Evolutionary conservation across 2,329 filamentous ascomycete species (phyloP).

Genomic region (Botrytis paeoniae): DNA sequence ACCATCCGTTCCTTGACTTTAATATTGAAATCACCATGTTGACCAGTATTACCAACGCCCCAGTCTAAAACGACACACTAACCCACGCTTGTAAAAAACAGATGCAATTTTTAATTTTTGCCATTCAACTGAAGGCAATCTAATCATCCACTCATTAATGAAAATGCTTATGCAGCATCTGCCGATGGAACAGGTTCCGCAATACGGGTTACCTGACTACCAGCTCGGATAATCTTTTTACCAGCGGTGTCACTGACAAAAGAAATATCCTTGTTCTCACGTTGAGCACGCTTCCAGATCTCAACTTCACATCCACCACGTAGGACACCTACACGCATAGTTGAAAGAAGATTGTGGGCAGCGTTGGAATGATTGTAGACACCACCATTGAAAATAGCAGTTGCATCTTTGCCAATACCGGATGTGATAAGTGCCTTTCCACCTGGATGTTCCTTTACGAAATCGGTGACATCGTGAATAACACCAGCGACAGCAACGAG

Average conservation of each 20-base stretch:
- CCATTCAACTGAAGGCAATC: background rate
- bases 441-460: slow-evolving; percentile 88
- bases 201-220: slow-evolving; percentile 80
- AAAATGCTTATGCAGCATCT: slow-evolving; percentile 64
- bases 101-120: slow-evolving; percentile 14
- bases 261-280: slow-evolving; percentile 78
- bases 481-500: slow-evolving; percentile 79
- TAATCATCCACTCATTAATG: slow-evolving; percentile 15
- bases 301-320: slow-evolving; percentile 85
- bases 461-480: slow-evolving; percentile 79
- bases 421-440: slow-evolving; percentile 82
- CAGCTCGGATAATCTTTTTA: slow-evolving; percentile 80
- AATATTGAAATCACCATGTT: slow-evolving; percentile 15
- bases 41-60: slow-evolving; percentile 23
- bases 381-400: slow-evolving; percentile 87
- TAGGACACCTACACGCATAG: slow-evolving; percentile 84
- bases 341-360: slow-evolving; percentile 82
- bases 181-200: slow-evolving; percentile 76
- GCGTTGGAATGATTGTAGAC: slow-evolving; percentile 89
- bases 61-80: slow-evolving; percentile 19
- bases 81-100: slow-evolving; percentile 25
- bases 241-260: slow-evolving; percentile 78
- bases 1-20: slow-evolving; percentile 7
- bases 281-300: slow-evolving; percentile 86
- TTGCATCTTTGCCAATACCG: slow-evolving; percentile 82